phyloP scores from a whole-genome alignment of 257 asterid species.

The Penstemon davidsonii region DNA sequence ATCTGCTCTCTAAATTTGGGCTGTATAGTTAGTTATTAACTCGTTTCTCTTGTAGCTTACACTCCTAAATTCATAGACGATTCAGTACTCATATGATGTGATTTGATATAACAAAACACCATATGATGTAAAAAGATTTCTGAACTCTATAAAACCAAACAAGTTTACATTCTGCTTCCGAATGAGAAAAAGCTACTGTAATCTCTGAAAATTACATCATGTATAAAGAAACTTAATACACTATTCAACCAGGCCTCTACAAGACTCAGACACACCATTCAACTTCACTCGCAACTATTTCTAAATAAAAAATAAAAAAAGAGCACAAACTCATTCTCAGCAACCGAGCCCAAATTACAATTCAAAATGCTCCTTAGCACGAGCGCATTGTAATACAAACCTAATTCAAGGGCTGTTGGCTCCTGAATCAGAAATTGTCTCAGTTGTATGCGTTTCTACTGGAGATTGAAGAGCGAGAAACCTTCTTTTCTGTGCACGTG shows the following conservation, averaged over 20 bases:
- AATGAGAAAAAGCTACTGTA: slow-evolving; percentile 14
- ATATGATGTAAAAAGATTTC: not conserved
- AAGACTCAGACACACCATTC: slow-evolving; percentile 33
- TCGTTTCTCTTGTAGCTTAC: not conserved
- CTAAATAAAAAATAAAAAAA: slow-evolving; percentile 24
- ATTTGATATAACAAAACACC: not conserved
- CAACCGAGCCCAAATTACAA: slow-evolving; percentile 35
- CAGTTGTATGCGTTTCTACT: slow-evolving; percentile 38
- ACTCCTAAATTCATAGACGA: not conserved
- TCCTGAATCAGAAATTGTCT: slow-evolving; percentile 39
- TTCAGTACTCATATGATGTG: too few relatives aligned
- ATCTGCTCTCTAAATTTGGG: not conserved
- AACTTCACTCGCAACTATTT: slow-evolving; percentile 42
- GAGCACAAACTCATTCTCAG: slow-evolving; percentile 30
- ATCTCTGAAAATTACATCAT: slow-evolving; percentile 27
- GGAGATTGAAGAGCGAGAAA: slow-evolving; percentile 66
- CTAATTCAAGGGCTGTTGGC: slow-evolving; percentile 30
- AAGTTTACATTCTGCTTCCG: slow-evolving; percentile 6
- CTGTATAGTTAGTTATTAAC: not conserved
- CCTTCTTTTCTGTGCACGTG: slow-evolving; percentile 81
- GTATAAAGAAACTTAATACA: slow-evolving; percentile 36
- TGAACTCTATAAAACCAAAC: not conserved
- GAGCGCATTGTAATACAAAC: slow-evolving; percentile 4
- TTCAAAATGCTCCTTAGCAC: slow-evolving; percentile 25
- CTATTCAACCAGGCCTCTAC: slow-evolving; percentile 32